Percentiles rank a stretch among this genome's conserved stretches.
Evolutionary conservation across 495 filamentous ascomycete genomes (phyloP).

Genomic region (Xylaria telfairii): DNA sequence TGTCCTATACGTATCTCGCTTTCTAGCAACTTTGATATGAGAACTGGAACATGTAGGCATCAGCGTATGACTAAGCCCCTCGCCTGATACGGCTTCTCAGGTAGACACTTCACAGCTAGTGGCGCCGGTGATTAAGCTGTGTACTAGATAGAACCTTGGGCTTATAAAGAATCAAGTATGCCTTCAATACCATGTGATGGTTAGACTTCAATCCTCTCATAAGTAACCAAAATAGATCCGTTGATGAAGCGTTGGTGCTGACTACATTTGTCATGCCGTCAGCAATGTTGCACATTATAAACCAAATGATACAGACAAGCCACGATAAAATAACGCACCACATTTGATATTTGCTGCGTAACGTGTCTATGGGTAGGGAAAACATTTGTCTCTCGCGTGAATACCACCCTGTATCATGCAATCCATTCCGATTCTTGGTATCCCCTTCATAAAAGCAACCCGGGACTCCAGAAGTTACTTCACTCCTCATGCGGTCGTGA

Average conservation of each 20-base stretch:
- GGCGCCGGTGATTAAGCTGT: neutral
- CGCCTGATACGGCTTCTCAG: neutral
- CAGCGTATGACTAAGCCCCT: neutral
- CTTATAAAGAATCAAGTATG: neutral
- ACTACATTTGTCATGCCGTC: neutral
- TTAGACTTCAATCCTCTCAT: neutral
- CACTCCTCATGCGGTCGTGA: conserved; percentile 16
- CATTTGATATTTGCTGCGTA: neutral
- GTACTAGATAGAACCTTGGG: neutral
- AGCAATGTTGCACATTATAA: neutral
- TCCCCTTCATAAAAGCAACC: conserved; percentile 20
- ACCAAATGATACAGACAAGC: neutral
- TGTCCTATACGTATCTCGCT: neutral
- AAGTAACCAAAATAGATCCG: neutral
- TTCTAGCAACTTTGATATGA: neutral
- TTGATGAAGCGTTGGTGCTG: neutral
- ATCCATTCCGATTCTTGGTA: conserved; percentile 16
- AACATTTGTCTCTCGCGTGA: neutral
- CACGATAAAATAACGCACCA: neutral
- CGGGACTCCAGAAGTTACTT: conserved; percentile 16
- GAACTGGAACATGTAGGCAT: neutral
- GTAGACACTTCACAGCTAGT: neutral
- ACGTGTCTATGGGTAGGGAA: neutral
- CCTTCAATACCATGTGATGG: neutral
- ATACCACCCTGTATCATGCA: conserved; percentile 16